Conservation (phyloP, 768 basidiomycete genomes). For the Pholiota microspora region DNA sequence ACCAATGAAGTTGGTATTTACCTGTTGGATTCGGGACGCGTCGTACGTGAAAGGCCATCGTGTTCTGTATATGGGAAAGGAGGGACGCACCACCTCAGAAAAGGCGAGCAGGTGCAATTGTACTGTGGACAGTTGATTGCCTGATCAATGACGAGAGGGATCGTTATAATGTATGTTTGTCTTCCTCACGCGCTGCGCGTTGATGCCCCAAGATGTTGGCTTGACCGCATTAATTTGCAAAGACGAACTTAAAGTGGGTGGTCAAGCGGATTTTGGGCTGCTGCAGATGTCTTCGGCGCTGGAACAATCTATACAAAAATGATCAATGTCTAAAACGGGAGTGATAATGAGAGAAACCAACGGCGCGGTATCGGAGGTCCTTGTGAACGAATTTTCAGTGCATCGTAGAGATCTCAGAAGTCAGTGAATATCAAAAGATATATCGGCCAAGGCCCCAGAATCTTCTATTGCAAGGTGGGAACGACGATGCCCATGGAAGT, state of each 20-base stretch:
- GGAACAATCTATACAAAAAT: slow-evolving; percentile 4
- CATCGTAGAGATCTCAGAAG: neutral
- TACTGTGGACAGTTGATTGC: slow-evolving; percentile 1
- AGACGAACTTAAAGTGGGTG: slow-evolving; percentile 1
- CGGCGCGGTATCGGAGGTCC: slow-evolving; percentile 6
- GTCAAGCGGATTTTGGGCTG: slow-evolving; percentile 3
- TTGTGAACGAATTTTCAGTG: neutral
- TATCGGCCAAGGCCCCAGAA: neutral
- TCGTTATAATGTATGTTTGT: slow-evolving; percentile 4
- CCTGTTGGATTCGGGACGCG: slow-evolving; percentile 17
- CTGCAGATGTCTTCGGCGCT: neutral
- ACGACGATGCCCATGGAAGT: neutral
- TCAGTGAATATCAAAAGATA: neutral
- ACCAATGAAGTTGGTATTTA: slow-evolving; percentile 2
- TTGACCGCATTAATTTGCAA: neutral
- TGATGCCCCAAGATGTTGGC: neutral
- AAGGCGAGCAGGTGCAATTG: neutral
- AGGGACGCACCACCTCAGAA: neutral
- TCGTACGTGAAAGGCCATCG: slow-evolving; percentile 13
- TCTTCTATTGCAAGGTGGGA: neutral
- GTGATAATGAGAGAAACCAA: neutral
- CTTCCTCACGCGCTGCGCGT: neutral
- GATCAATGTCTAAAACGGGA: neutral
- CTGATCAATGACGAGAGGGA: slow-evolving; percentile 1
- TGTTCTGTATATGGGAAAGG: slow-evolving; percentile 6